Evolutionary conservation across 73 alveolate genomes (phyloP).

Genomic region (Symbiodinium pilosum): DNA sequence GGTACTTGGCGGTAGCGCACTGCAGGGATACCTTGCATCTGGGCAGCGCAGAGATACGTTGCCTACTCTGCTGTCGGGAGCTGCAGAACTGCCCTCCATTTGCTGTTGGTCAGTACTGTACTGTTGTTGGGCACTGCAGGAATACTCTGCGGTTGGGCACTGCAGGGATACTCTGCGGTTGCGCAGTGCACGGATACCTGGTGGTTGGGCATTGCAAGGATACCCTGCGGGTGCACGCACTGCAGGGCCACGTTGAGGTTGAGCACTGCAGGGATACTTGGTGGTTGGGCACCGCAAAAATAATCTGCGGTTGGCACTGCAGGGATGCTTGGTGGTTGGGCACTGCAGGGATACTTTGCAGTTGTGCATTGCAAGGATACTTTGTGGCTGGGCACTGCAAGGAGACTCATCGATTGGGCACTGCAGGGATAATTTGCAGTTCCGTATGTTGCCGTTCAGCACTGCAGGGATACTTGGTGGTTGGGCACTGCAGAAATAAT

Average conservation of each 20-base stretch:
- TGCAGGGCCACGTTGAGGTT: neutral
- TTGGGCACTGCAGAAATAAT: too few species aligned
- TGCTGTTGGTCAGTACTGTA: neutral
- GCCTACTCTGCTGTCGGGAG: neutral
- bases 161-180: neutral
- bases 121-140: too few species aligned
- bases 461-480: neutral
- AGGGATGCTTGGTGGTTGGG: neutral
- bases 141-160: neutral
- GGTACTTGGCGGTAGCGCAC: neutral
- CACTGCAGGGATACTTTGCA: neutral
- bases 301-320: neutral
- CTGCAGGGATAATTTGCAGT: neutral
- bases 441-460: too few species aligned
- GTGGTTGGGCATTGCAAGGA: neutral
- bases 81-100: neutral
- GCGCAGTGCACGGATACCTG: too few species aligned
- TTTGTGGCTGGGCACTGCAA: neutral
- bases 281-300: neutral
- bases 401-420: neutral
- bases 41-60: neutral
- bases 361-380: neutral
- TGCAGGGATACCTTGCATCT: neutral
- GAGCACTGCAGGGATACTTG: neutral
- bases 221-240: neutral